Base-by-base conservation (phyloP, 1,284 basidiomycete species). In the Hypsizygus ulmarius region DNA sequence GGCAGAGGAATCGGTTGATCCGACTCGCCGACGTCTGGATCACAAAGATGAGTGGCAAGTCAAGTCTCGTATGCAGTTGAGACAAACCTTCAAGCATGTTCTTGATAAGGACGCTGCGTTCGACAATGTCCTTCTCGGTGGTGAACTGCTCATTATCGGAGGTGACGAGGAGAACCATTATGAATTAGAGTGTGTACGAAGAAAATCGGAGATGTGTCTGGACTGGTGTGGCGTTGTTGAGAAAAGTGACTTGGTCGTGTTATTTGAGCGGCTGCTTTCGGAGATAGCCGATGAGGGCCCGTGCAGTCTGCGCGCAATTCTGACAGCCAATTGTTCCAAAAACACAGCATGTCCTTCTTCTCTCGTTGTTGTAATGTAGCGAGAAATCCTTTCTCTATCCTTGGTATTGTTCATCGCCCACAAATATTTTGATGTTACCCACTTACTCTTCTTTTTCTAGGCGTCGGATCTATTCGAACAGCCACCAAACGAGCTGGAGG, bases 101-200 rank as follows among this genome's bases (percentile, higher is more conserved):
- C 81, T 97, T 97, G 74, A 99, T 97, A 60, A 99, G 84, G 14
- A 96, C 90, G 56, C 87, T 92, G 66, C 95, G 90, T 75, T 94
- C 92, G 50, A 93, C 94, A 49, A 99, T 91, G 57, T 96, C 92
- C 70, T 88, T 90, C 66, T 97, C 94, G 57, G 96, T 91, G 53
- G 81, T 81, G 73, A 97, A 99, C 58, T 90, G 82, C 72, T 98
- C 96, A 62, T 93, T 95, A 71, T 99, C 96, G 39, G 96, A 97
- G 42, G 95, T 90, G 63, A 85, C 81, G 68, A 91, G 84, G 59
- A 82, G 77, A 64, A 90, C 85, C 87, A 90, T 89, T 59, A 60
- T 75, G 62, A 35, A 14, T 50, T 47, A 45, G 21, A 25, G 21
- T 4, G 21, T 25, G 21, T 25, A 25, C 46, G 45, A 50, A 37